These are phyloP conservation scores for Macroventuria anomochaeta DNA, from an alignment of 2,329 filamentous ascomycete species.

Conservation along the genomic window DNA sequence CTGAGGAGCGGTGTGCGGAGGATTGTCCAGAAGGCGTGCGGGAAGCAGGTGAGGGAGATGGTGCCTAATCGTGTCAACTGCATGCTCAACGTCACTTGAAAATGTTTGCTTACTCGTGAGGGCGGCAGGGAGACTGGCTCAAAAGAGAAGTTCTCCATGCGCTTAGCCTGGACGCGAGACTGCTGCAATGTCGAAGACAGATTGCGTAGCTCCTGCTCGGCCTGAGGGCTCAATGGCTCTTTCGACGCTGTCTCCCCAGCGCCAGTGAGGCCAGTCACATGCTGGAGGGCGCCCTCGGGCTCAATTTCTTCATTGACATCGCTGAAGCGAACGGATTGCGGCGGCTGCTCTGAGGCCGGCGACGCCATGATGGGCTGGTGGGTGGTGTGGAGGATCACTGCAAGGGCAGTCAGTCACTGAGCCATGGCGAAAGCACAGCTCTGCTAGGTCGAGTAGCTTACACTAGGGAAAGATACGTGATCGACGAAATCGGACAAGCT, in stretches of 20 bases:
- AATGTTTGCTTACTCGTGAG: slow-evolving; percentile 71
- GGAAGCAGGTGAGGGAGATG: slow-evolving; percentile 55
- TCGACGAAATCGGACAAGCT: slow-evolving; percentile 24
- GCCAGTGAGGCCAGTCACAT: slow-evolving; percentile 39
- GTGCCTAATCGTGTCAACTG: slow-evolving; percentile 49
- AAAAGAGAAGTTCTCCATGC: slow-evolving; percentile 86
- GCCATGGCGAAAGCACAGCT: slow-evolving; percentile 32
- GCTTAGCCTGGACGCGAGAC: slow-evolving; percentile 77
- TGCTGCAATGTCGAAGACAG: slow-evolving; percentile 76
- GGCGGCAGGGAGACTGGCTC: slow-evolving; percentile 88
- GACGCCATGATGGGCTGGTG: slow-evolving; percentile 35
- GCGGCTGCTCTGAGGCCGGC: slow-evolving; percentile 30
- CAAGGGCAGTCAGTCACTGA: slow-evolving; percentile 15
- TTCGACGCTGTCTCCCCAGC: slow-evolving; percentile 27
- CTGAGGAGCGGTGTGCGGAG: slow-evolving; percentile 53
- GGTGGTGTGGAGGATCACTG: slow-evolving; percentile 11
- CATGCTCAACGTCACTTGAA: slow-evolving; percentile 5
- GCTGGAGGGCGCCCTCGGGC: slow-evolving; percentile 42
- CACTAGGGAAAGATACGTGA: slow-evolving; percentile 21
- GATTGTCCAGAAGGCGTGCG: slow-evolving; percentile 62
- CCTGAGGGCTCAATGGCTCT: slow-evolving; percentile 51
- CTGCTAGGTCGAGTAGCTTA: slow-evolving; percentile 28
- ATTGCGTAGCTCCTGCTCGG: slow-evolving; percentile 70
- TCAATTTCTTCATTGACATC: slow-evolving; percentile 49
- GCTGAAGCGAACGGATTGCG: slow-evolving; percentile 50